Conservation (phyloP, 163 green algal genomes). For the Botryococcus braunii region DNA sequence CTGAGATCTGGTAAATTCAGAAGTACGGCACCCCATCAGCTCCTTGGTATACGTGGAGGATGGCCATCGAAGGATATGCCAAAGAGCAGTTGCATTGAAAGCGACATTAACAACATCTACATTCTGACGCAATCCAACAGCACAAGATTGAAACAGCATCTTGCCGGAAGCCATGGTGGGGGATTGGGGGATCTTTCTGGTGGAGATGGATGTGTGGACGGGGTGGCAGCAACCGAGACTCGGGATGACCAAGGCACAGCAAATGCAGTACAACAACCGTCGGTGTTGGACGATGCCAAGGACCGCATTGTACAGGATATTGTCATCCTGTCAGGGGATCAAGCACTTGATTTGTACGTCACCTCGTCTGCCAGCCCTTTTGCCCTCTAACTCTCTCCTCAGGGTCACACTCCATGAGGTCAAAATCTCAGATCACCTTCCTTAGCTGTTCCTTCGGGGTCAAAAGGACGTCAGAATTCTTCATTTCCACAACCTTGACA, state of each 20-base stretch:
- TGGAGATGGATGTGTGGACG: conserved; percentile 94
- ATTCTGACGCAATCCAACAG: conserved; percentile 98
- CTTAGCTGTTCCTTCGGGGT: too few relatives aligned
- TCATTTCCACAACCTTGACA: too few relatives aligned
- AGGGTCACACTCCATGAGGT: too few relatives aligned
- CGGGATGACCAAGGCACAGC: conserved; percentile 86
- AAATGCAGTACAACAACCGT: conserved; percentile 89
- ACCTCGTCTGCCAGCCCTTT: too few relatives aligned
- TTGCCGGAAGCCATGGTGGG: conserved; percentile 69
- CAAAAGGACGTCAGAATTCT: too few relatives aligned
- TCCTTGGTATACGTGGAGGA: conserved; percentile 87
- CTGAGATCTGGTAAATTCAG: conserved; percentile 93
- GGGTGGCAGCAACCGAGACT: conserved; percentile 79
- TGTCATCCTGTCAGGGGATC: conserved; percentile 84
- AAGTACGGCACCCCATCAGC: conserved; percentile 92
- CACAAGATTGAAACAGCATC: conserved; percentile 80
- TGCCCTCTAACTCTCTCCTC: too few relatives aligned
- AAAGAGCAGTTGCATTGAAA: conserved; percentile 99
- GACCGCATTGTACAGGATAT: conserved; percentile 91
- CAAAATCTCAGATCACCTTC: too few relatives aligned
- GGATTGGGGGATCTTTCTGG: conserved; percentile 50
- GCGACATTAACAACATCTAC: conserved; percentile 94
- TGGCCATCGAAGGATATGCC: conserved; percentile 96
- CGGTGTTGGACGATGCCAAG: conserved; percentile 95
- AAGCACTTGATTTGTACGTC: conserved; percentile 64